Evolutionary conservation across 2,329 filamentous ascomycete species (phyloP).

Genomic region (Trematosphaeria pertusa): DNA sequence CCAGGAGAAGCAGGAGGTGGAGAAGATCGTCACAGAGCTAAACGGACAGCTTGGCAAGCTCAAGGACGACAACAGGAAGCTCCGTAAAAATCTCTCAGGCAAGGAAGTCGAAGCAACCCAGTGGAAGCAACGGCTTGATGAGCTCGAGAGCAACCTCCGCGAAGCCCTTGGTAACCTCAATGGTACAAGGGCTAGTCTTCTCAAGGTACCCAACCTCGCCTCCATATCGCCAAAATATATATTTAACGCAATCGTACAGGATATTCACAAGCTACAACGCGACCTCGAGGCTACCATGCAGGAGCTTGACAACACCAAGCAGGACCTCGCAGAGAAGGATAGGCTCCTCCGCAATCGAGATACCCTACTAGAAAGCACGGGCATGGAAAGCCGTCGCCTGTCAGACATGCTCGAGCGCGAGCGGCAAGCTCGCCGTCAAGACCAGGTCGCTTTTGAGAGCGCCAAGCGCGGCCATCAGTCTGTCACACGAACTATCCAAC

Average conservation of each 20-base stretch:
- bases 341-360: slow-evolving; percentile 89
- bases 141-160: slow-evolving; percentile 87
- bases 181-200: slow-evolving; percentile 82
- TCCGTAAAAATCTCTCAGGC: slow-evolving; percentile 82
- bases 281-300: slow-evolving; percentile 85
- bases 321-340: slow-evolving; percentile 86
- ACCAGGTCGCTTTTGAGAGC: slow-evolving; percentile 86
- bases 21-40: slow-evolving; percentile 90
- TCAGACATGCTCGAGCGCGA: slow-evolving; percentile 92
- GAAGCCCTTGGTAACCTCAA: slow-evolving; percentile 87
- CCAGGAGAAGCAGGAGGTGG: slow-evolving; percentile 92
- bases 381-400: slow-evolving; percentile 83
- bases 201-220: slow-evolving; percentile 64
- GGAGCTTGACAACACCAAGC: slow-evolving; percentile 80
- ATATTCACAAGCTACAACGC: slow-evolving; percentile 84
- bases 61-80: slow-evolving; percentile 83
- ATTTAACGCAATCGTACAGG: slow-evolving; percentile 55
- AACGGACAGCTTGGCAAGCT: slow-evolving; percentile 81
- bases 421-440: slow-evolving; percentile 80
- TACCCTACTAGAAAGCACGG: slow-evolving; percentile 83
- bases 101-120: slow-evolving; percentile 88
- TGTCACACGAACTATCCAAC: slow-evolving; percentile 82
- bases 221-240: slow-evolving; percentile 13
- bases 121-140: slow-evolving; percentile 89
- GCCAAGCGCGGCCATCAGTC: slow-evolving; percentile 88